A percentile compares a stretch with the other conserved stretches of the same genome.
Evolutionary conservation across 768 basidiomycete species (phyloP).

Genomic region (Mycena polygramma): DNA sequence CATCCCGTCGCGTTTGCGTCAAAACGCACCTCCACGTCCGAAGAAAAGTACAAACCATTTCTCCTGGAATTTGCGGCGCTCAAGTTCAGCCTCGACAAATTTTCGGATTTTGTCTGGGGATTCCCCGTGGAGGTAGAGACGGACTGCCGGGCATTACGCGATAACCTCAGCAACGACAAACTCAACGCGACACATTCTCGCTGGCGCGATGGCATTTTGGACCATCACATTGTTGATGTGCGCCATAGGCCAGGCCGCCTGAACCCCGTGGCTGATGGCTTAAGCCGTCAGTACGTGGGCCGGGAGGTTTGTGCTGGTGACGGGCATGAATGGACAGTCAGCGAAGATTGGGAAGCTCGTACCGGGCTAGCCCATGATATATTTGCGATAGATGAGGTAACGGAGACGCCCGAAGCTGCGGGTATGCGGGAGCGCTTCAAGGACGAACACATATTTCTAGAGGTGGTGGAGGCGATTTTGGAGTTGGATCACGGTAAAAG

Average conservation of each 20-base stretch:
- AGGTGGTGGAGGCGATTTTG: constrained; percentile 28
- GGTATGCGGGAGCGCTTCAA: constrained; percentile 7
- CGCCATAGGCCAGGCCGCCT: not conserved
- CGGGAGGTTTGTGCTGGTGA: constrained; percentile 25
- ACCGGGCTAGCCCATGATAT: constrained; percentile 24
- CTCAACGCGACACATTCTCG: constrained; percentile 41
- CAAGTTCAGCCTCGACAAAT: constrained; percentile 37
- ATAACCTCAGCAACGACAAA: constrained; percentile 41
- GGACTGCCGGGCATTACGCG: constrained; percentile 35
- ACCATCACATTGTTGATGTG: constrained; percentile 36
- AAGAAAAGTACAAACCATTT: constrained; percentile 44
- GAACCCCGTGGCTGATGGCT: not conserved
- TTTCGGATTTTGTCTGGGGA: constrained; percentile 39
- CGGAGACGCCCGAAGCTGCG: not conserved
- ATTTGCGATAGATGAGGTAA: not conserved
- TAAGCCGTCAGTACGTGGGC: constrained; percentile 8
- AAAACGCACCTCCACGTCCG: constrained; percentile 27
- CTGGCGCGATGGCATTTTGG: constrained; percentile 37
- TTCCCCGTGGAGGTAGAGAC: constrained; percentile 39
- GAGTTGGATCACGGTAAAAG: constrained; percentile 30
- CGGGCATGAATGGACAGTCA: constrained; percentile 40
- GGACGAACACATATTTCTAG: constrained; percentile 34
- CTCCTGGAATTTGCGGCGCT: constrained; percentile 47
- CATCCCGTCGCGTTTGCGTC: constrained; percentile 47
- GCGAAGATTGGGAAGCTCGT: constrained; percentile 33